Base-by-base conservation (phyloP, 495 filamentous ascomycete species). In the Pyrenula massariospora region DNA sequence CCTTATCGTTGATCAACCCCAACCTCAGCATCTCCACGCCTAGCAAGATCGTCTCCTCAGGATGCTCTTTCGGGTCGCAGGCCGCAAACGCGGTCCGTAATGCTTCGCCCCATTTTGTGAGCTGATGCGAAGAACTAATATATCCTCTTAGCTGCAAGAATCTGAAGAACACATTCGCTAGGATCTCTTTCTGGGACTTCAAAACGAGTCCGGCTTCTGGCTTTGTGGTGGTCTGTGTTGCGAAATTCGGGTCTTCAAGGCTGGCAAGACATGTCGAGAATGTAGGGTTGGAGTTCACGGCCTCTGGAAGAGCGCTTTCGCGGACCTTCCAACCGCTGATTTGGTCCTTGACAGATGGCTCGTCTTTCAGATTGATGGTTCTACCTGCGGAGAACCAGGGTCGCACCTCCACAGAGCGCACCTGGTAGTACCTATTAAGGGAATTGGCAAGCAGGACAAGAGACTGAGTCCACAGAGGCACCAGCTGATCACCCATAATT, bases 71-170 rank as follows among this genome's bases (percentile, higher is more conserved):
- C 2, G 76, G 76, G 51, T 83, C 73, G 5, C 93, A 66, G 0
- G 77, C 72, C 25, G 81, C 73, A 25, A 94, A 72, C 15, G 87
- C 81, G 54, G 80, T 78, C 31, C 83, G 78, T 22, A 97, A 72
- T 11, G 88, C 88, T 58, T 83, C 77, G 23, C 93, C 93, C 92
- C 91, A 96, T 23, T 68, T 58, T 8, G 91, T 96, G 24, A 96
- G 78, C 56, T 83, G 76, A 68, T 97, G 93, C 51, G 83, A 80
- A 52, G 84, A 79, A 59, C 94, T 80, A 42, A 93, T 73, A 60
- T 95, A 97, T 10, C 82, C 89, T 51, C 91, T 85, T 48, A 97
- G 74, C 66, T 96, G 89, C 24, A 97, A 73, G 68, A 95, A 92
- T 48, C 89, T 82, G 86, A 89, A 95, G 52, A 89, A 69, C 2